A percentile compares a stretch with the other conserved stretches of the same genome.
Evolutionary conservation across 2,329 filamentous ascomycete genomes (phyloP).

Genomic region (Phialophora macrospora): DNA sequence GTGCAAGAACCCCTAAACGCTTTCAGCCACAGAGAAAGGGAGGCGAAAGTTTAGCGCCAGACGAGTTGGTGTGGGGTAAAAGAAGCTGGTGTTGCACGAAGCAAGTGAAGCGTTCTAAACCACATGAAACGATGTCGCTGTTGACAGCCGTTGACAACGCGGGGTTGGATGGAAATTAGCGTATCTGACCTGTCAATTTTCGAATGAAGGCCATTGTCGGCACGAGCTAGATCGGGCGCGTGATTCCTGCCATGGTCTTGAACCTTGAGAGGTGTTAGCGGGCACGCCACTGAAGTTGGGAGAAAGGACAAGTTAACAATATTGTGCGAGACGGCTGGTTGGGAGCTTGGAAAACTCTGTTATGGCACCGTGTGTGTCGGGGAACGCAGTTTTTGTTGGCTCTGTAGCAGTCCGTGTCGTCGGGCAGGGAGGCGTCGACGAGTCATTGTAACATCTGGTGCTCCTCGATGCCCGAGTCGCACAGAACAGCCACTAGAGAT

Average conservation of each 20-base stretch:
- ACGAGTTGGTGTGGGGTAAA: neutral
- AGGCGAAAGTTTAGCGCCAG: neutral
- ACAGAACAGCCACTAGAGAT: constrained; percentile 17
- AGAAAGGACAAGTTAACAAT: neutral
- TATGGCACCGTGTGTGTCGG: neutral
- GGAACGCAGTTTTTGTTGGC: neutral
- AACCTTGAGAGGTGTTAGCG: constrained; percentile 7
- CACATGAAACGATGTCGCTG: constrained; percentile 14
- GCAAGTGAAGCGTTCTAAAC: neutral
- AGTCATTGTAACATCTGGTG: constrained; percentile 17
- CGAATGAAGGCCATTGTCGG: constrained; percentile 5
- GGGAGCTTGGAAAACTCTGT: neutral
- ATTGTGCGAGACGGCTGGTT: neutral
- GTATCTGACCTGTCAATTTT: constrained; percentile 16
- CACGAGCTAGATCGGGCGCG: constrained; percentile 7
- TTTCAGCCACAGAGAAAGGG: neutral
- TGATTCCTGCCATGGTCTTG: constrained; percentile 12
- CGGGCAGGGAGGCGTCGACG: constrained; percentile 7
- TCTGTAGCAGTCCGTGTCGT: neutral
- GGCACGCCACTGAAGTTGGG: constrained; percentile 4
- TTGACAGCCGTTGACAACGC: constrained; percentile 15
- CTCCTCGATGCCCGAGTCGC: constrained; percentile 17
- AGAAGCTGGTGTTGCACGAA: neutral
- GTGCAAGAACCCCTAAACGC: neutral
- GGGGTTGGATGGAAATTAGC: constrained; percentile 13